Percentiles rank a stretch among this genome's conserved stretches.
Evolutionary conservation across 169 alveolate genomes (phyloP).

Genomic region (Plasmodium ovale): DNA sequence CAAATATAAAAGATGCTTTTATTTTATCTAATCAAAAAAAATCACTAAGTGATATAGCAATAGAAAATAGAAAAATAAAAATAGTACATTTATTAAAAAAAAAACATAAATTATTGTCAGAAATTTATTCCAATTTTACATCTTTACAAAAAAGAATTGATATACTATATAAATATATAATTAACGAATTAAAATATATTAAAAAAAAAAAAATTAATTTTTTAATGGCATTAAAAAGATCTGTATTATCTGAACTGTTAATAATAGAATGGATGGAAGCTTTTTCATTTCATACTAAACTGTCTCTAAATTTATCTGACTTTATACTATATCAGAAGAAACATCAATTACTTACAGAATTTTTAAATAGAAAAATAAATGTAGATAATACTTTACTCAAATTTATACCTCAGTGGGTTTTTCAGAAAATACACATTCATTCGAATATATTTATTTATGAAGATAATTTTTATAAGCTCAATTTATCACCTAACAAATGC

Average conservation of each 20-base stretch:
- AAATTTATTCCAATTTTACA: conserved; percentile 87
- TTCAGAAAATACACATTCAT: conserved; percentile 30
- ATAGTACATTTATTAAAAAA: conserved; percentile 83
- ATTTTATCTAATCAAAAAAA: conserved; percentile 84
- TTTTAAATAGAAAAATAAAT: conserved; percentile 3
- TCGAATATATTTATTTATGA: conserved; percentile 48
- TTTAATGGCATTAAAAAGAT: conserved; percentile 88
- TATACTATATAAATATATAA: conserved; percentile 82
- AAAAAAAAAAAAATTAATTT: conserved; percentile 84
- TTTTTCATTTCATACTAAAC: conserved; percentile 64
- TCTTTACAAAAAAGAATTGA: conserved; percentile 88
- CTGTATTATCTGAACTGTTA: conserved; percentile 86
- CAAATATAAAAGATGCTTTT: conserved; percentile 91
- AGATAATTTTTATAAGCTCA: conserved; percentile 36
- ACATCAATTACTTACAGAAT: conserved; percentile 40
- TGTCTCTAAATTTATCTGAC: conserved; percentile 40
- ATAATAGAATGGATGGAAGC: conserved; percentile 92
- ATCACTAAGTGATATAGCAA: conserved; percentile 85
- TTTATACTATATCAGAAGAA: conserved; percentile 63
- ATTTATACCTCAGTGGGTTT: conserved; percentile 55
- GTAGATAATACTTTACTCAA: conserved; percentile 39
- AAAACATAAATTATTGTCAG: conserved; percentile 86
- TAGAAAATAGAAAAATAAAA: conserved; percentile 81
- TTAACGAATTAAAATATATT: conserved; percentile 83
- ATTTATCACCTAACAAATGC: too few species aligned